Conservation (phyloP, 306 rosid species). For the Fagus sylvatica region DNA sequence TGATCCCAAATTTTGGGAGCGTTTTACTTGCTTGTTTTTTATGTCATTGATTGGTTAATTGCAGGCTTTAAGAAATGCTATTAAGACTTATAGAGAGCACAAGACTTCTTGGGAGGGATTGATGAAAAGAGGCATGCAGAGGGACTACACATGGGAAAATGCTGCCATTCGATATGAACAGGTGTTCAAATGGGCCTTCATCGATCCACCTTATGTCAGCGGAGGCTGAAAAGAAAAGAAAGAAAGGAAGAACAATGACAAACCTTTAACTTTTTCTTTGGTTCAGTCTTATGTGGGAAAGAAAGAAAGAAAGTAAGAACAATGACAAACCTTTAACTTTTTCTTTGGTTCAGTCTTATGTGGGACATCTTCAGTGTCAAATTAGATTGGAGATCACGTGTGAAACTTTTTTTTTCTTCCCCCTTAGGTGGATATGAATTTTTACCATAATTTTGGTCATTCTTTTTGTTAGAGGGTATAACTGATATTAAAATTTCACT, state of each 20-base stretch:
- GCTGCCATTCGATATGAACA: constrained; percentile 79
- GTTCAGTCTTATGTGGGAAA: not conserved
- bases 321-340: not conserved
- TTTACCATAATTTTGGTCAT: not conserved
- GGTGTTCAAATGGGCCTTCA: constrained; percentile 66
- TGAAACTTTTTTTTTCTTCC: not conserved
- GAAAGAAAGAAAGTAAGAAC: not conserved
- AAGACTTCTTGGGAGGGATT: constrained; percentile 80
- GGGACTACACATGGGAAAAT: constrained; percentile 71
- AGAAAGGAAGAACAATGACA: not conserved
- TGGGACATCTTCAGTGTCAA: not conserved
- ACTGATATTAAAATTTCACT: not conserved
- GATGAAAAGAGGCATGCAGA: constrained; percentile 71
- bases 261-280: not conserved
- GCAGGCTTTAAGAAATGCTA: constrained; percentile 66
- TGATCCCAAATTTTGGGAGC: too few relatives aligned
- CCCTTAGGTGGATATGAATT: not conserved
- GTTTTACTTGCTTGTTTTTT: not conserved
- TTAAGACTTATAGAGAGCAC: constrained; percentile 52
- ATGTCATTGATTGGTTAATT: not conserved
- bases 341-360: not conserved
- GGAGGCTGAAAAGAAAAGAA: constrained; percentile 22
- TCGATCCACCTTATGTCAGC: constrained; percentile 61
- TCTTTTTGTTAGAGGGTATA: not conserved
- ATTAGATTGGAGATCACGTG: not conserved